A percentile compares a stretch with the other conserved stretches of the same genome.
These are phyloP conservation scores for Plectosphaerella plurivora DNA, from an alignment of 2,329 filamentous ascomycete species.

Conservation along the genomic window DNA sequence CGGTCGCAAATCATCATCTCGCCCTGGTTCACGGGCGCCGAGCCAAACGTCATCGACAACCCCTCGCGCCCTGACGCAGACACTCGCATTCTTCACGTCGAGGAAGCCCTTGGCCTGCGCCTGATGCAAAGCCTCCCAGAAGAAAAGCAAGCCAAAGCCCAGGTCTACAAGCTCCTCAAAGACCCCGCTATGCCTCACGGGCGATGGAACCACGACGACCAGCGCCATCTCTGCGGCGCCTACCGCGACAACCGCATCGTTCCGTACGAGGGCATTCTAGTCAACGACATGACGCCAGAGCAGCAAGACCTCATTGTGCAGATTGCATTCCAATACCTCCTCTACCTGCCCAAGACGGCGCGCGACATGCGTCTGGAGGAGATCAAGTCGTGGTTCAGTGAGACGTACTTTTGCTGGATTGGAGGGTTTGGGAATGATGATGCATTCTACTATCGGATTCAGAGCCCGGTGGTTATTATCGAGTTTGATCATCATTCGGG, in stretches of 20 bases:
- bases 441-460: conserved; percentile 73
- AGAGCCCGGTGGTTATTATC: conserved; percentile 68
- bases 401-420: conserved; percentile 80
- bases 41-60: conserved; percentile 68
- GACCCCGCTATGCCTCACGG: conserved; percentile 63
- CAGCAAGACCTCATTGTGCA: conserved; percentile 52
- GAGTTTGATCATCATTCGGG: conserved; percentile 81
- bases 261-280: conserved; percentile 65
- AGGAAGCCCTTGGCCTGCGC: conserved; percentile 60
- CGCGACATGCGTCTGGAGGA: conserved; percentile 50
- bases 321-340: conserved; percentile 60
- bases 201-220: conserved; percentile 77
- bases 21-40: conserved; percentile 76
- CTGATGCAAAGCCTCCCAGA: conserved; percentile 62
- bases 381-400: conserved; percentile 50
- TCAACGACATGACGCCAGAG: conserved; percentile 37
- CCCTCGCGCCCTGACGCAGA: conserved; percentile 52
- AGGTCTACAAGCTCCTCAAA: conserved; percentile 54
- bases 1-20: conserved; percentile 61
- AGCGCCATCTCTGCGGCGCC: conserved; percentile 72
- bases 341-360: conserved; percentile 60
- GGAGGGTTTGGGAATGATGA: conserved; percentile 63
- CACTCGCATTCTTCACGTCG: conserved; percentile 60
- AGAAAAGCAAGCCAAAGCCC: conserved; percentile 43
- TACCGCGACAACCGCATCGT: conserved; percentile 75